phyloP scores from a whole-genome alignment of 306 rosid species.

The Morella rubra region DNA sequence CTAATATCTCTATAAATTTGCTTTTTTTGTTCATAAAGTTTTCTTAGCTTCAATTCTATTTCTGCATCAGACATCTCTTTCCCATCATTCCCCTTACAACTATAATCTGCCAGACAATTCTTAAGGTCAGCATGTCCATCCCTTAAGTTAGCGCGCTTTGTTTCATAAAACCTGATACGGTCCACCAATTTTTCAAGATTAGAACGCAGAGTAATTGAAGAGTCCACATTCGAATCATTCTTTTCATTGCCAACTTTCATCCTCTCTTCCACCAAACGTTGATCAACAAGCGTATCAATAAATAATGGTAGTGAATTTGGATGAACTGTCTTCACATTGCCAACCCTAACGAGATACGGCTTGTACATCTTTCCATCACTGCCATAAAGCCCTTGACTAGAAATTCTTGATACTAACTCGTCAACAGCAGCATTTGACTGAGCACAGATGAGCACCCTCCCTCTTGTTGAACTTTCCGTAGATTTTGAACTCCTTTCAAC shows the following conservation, averaged over 20 bases:
- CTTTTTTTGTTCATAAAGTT: slow-evolving; percentile 84
- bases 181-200: slow-evolving; percentile 77
- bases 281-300: slow-evolving; percentile 91
- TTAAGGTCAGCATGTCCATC: slow-evolving; percentile 55
- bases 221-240: slow-evolving; percentile 46
- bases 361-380: slow-evolving; percentile 73
- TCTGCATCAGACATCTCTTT: slow-evolving; percentile 66
- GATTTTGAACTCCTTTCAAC: slow-evolving; percentile 47
- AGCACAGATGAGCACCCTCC: slow-evolving; percentile 94
- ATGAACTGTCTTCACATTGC: slow-evolving; percentile 86
- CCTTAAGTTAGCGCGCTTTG: slow-evolving; percentile 70
- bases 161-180: slow-evolving; percentile 73
- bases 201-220: slow-evolving; percentile 61
- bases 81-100: slow-evolving; percentile 40
- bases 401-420: slow-evolving; percentile 91
- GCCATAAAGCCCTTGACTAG: slow-evolving; percentile 74
- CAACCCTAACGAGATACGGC: slow-evolving; percentile 98
- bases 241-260: slow-evolving; percentile 53
- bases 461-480: slow-evolving; percentile 46
- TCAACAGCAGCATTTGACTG: slow-evolving; percentile 99
- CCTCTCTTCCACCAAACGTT: slow-evolving; percentile 74
- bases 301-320: slow-evolving; percentile 85
- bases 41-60: slow-evolving; percentile 55
- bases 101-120: slow-evolving; percentile 40
- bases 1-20: slow-evolving; percentile 81